Evolutionary conservation across 106 monocot genomes (phyloP), one percentile per base, ranked within the genome.

Genomic region (Dendrobium catenatum): DNA sequence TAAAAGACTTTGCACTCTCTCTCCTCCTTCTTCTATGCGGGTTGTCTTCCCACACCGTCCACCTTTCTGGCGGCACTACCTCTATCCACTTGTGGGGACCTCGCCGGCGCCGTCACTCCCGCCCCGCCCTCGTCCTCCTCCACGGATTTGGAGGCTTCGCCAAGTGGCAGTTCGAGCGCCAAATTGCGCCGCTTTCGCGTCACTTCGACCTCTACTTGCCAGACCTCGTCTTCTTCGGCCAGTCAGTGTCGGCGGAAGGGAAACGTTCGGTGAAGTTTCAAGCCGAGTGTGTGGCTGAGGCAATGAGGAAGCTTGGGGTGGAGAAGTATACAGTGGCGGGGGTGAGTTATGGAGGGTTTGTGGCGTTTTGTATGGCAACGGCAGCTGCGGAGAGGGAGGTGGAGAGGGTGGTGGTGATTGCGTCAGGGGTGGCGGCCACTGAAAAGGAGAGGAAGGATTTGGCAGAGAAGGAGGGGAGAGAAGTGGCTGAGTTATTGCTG

Each of bases 71-170:
- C 68, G 37, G 64, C 44, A n/a, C 77, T 46, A 82, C 82, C 77
- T 68, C 77, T 47, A 42, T 82, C 67, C 68, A 61, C 33, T 26
- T 42, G 31, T 82, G 77, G 77, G 26, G 13, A 44, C 40, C 82
- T 4, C 74, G 74, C 51, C 43, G 74, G 1, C 41, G 44, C 17
- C 41, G 74, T 0, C 43, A 0, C 7, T 4, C 4, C 43, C 74
- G 74, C 20, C 89, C 87, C 2, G 22, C 85, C 5, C 81, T 91
- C 41, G 81, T 91, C 41, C 83, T 91, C 81, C 44, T 91, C 81
- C 91, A 91, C 78, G 91, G 91, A 54, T 91, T 91, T 80, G 91
- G 91, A 41, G 89, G 83, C 24, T 84, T 85, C 81, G 54, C 87
- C 51, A 89, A 80, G 83, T 91, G 91, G 91, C 89, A 89, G 77